phyloP scores from a whole-genome alignment of 345 rosid species.

The Syzygium oleosum region DNA sequence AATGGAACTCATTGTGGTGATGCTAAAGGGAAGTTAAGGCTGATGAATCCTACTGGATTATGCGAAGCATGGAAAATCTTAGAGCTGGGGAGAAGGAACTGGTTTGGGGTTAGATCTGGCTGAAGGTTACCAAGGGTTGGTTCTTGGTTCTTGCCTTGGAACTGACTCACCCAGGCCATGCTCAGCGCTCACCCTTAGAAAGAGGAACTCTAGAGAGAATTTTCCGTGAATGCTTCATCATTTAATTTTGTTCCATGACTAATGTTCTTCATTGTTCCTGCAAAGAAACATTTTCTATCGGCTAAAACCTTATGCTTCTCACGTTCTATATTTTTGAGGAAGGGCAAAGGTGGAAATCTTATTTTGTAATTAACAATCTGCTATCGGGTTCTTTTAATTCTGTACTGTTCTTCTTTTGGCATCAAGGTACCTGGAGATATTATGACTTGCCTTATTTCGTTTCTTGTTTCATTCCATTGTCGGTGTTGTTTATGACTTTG shows the following conservation, averaged over 20 bases:
- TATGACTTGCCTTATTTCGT: neutral
- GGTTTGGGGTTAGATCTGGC: neutral
- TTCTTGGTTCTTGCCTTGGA: neutral
- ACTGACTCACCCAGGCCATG: neutral
- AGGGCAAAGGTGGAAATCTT: neutral
- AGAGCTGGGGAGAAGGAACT: neutral
- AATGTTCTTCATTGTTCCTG: neutral
- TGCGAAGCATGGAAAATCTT: neutral
- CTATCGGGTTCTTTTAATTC: neutral
- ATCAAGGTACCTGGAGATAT: neutral
- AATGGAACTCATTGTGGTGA: neutral
- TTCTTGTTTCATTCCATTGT: neutral
- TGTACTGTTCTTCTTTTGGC: neutral
- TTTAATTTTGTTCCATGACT: neutral
- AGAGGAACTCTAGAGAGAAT: neutral
- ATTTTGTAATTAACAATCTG: neutral
- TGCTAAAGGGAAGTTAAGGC: neutral
- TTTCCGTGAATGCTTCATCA: neutral
- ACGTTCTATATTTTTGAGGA: neutral
- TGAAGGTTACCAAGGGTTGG: neutral
- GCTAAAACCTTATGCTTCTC: neutral
- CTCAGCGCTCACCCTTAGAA: neutral
- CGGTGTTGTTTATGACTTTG: neutral
- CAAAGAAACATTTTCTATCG: neutral
- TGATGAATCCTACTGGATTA: neutral